A percentile compares a stretch with the other conserved stretches of the same genome.
phyloP scores from a whole-genome alignment of 2,329 filamentous ascomycete genomes.

The Rhytidhysteron rufulum region DNA sequence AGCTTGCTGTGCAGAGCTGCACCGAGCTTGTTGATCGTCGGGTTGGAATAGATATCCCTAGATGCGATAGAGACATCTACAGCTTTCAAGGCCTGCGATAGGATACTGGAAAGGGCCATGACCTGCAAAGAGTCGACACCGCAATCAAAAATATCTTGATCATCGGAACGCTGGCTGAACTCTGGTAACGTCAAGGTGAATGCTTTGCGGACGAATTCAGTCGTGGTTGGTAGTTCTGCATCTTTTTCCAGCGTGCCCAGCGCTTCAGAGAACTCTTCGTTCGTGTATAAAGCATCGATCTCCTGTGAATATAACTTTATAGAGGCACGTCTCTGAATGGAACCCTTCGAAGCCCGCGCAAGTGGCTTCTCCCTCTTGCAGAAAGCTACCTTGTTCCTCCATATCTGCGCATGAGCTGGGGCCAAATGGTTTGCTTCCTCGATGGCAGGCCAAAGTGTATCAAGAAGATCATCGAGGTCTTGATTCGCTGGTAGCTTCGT shows the following conservation, averaged over 20 bases:
- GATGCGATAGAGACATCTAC: conserved; percentile 5
- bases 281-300: conserved; percentile 44
- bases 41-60: conserved; percentile 7
- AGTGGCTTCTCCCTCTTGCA: conserved; percentile 42
- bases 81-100: conserved; percentile 11
- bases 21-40: conserved; percentile 5
- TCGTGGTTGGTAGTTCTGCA: neutral
- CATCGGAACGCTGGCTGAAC: conserved; percentile 3
- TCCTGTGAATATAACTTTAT: conserved; percentile 39
- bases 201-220: neutral
- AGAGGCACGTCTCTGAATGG: conserved; percentile 39
- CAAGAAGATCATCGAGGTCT: too few relatives aligned
- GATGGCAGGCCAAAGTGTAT: conserved; percentile 44
- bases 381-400: conserved; percentile 40
- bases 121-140: conserved; percentile 17
- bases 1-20: neutral
- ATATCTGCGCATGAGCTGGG: conserved; percentile 41
- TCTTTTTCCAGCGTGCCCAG: neutral
- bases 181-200: neutral
- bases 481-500: too few relatives aligned
- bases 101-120: conserved; percentile 8
- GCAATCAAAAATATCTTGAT: conserved; percentile 13
- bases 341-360: conserved; percentile 43
- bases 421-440: conserved; percentile 40
- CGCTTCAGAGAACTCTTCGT: conserved; percentile 2